Percentiles rank a stretch among this genome's conserved stretches.
These are phyloP conservation scores for Pyrenula aspistea DNA, from an alignment of 495 filamentous ascomycete genomes.

Conservation along the genomic window DNA sequence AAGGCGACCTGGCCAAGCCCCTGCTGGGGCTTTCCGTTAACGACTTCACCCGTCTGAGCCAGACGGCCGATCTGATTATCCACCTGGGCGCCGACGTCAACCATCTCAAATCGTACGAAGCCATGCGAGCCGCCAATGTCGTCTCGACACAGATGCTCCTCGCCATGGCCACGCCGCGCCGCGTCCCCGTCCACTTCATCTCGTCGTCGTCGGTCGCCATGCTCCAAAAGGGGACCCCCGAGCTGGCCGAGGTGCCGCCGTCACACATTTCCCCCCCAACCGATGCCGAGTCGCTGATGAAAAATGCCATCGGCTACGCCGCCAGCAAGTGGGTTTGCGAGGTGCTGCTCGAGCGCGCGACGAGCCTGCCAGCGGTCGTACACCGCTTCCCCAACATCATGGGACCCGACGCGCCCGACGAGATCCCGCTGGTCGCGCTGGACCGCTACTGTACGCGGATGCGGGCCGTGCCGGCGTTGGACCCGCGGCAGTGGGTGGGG, in stretches of 20 bases:
- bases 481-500: too few species aligned
- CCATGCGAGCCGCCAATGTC: constrained; percentile 19
- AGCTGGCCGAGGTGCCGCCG: background rate
- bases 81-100: constrained; percentile 30
- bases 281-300: background rate
- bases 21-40: constrained; percentile 13
- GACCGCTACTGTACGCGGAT: background rate
- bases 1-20: constrained; percentile 10
- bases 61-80: constrained; percentile 19
- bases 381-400: background rate
- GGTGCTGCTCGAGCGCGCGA: constrained; percentile 11
- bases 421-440: background rate
- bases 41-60: constrained; percentile 8
- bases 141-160: constrained; percentile 10
- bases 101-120: constrained; percentile 20
- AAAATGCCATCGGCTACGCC: constrained; percentile 15
- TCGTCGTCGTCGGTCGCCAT: background rate
- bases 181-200: background rate
- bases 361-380: background rate
- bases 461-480: background rate
- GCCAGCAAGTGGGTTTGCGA: constrained; percentile 26
- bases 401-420: background rate
- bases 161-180: background rate
- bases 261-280: background rate
- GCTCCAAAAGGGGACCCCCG: background rate